Evolutionary conservation across 1,284 basidiomycete genomes (phyloP).

Genomic region (Bjerkandera adusta): DNA sequence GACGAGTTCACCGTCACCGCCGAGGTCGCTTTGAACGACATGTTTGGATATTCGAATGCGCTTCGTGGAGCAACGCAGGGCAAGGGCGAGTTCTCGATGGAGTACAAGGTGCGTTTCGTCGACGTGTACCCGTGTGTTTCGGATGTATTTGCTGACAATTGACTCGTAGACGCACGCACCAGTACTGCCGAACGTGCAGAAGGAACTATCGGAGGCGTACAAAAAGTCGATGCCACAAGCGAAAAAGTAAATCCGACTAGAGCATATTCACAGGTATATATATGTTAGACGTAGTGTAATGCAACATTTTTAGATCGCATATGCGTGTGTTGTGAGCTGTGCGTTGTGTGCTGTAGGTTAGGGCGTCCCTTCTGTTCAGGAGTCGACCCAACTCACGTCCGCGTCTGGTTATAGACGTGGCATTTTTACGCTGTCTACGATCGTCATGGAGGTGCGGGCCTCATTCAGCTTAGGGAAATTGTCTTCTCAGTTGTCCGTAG

Average conservation of each 20-base stretch:
- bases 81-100: constrained; percentile 96
- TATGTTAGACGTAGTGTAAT: not conserved
- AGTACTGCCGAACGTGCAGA: constrained; percentile 88
- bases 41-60: constrained; percentile 97
- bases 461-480: too few species aligned
- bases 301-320: too few species aligned
- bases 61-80: constrained; percentile 94
- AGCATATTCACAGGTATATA: too few species aligned
- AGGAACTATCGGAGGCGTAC: constrained; percentile 68
- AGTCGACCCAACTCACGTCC: too few species aligned
- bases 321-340: too few species aligned
- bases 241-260: constrained; percentile 67
- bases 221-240: constrained; percentile 46
- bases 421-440: too few species aligned
- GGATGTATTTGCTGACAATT: constrained; percentile 16
- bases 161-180: constrained; percentile 66
- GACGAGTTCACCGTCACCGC: constrained; percentile 94
- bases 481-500: too few species aligned
- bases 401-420: too few species aligned
- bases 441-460: too few species aligned
- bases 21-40: constrained; percentile 95
- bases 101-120: constrained; percentile 71
- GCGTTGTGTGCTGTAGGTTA: too few species aligned
- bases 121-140: not conserved
- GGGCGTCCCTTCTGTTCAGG: too few species aligned